phyloP scores from a whole-genome alignment of 2,329 filamentous ascomycete species.

The Conoideocrella luteorostrata region DNA sequence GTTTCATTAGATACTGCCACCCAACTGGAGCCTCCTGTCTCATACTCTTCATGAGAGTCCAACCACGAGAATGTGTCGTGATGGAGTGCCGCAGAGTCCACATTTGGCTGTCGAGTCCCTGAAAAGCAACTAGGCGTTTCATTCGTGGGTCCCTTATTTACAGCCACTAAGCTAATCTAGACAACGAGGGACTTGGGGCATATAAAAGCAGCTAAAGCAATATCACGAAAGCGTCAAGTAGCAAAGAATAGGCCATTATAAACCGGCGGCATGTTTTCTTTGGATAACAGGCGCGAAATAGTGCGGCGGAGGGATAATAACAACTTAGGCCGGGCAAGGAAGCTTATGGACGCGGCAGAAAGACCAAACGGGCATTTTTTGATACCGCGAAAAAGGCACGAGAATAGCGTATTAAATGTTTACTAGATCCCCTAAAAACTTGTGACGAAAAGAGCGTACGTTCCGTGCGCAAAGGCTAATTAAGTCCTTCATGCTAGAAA shows the following conservation, averaged over 20 bases:
- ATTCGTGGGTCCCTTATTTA: constrained; percentile 3
- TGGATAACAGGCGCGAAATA: constrained; percentile 2
- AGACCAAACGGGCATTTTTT: constrained; percentile 3
- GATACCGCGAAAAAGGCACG: constrained; percentile 7
- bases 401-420: too few species aligned
- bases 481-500: too few species aligned
- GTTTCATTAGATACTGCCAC: too few species aligned
- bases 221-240: background rate
- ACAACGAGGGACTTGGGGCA: constrained; percentile 1
- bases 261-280: background rate
- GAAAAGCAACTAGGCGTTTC: background rate
- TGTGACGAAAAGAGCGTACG: too few species aligned
- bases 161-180: constrained; percentile 4
- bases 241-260: background rate
- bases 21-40: too few species aligned
- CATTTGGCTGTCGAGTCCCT: too few species aligned
- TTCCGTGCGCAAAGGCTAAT: too few species aligned
- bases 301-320: background rate
- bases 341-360: constrained; percentile 1
- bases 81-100: too few species aligned
- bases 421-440: too few species aligned
- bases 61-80: too few species aligned
- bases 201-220: constrained; percentile 2
- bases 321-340: background rate
- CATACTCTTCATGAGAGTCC: too few species aligned